Base-by-base conservation (phyloP, 108 stramenopile genomes). In the Conticribra guillardii region DNA sequence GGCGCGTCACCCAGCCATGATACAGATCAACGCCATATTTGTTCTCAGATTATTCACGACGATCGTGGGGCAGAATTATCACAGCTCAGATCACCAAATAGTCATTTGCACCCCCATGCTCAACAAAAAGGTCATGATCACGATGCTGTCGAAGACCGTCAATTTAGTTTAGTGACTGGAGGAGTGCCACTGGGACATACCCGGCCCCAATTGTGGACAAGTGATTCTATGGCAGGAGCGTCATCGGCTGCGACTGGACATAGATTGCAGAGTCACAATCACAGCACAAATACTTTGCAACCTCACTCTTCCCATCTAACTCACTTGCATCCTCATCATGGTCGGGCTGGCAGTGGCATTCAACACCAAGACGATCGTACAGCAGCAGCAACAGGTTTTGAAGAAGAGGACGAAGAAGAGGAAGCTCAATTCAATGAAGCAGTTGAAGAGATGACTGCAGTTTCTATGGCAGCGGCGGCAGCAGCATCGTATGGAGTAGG, bases 71-170 rank as follows among this genome's bases (percentile, higher is more conserved):
- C n/a, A n/a, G n/a, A n/a, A n/a, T n/a, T n/a, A n/a, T n/a, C n/a
- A n/a, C n/a, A n/a, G n/a, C n/a, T n/a, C n/a, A n/a, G n/a, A n/a
- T n/a, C n/a, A n/a, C n/a, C 67, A 31, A 60, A 55, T 50, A 32
- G 30, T 41, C 70, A 71, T 30, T 54, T 37, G 7, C 60, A 61
- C 45, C 57, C 44, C 29, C 80, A 64, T 32, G 56, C 54, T 8
- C 76, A 74, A 2, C 80, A 68, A 26, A 68, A 72, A 56, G 76
- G 74, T 8, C 80, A 74, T 15, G 75, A 76, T 76, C 80, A 76
- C 58, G 80, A 81, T 54, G 75, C 63, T 2, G 23, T 81, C 45
- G 80, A 81, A 60, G 80, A 76, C 46, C 63, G 57, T 14, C 74
- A 66, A 52, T 30, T 75, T 54, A 60, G 74, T 54, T 46, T 61